Conservation (phyloP, 2,329 filamentous ascomycete species). For the Hymenoscyphus fraxineus region DNA sequence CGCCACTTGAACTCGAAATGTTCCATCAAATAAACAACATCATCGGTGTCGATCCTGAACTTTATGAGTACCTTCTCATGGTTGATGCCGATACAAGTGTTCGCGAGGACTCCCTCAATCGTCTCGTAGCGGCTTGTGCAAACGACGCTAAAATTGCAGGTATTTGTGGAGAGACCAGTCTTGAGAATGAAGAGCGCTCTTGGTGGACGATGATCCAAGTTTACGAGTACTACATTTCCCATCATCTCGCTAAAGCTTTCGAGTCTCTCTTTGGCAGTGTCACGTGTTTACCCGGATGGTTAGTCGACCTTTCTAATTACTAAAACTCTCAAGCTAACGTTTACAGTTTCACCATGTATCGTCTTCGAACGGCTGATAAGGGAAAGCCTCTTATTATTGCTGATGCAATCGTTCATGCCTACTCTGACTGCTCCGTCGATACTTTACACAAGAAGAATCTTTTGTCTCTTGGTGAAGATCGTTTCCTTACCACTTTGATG, state of each 20-base stretch:
- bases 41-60: slow-evolving; percentile 93
- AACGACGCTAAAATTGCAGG: slow-evolving; percentile 95
- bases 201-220: slow-evolving; percentile 99
- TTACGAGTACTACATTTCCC: slow-evolving; percentile 99
- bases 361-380: slow-evolving; percentile 86
- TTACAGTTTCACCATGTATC: slow-evolving; percentile 95
- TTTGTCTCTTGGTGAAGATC: slow-evolving; percentile 90
- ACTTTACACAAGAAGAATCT: slow-evolving; percentile 95
- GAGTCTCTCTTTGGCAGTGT: slow-evolving; percentile 97
- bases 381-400: slow-evolving; percentile 93
- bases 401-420: slow-evolving; percentile 82
- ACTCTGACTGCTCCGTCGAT: slow-evolving; percentile 83
- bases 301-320: slow-evolving; percentile 39
- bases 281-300: slow-evolving; percentile 98
- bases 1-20: slow-evolving; percentile 92
- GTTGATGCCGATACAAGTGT: slow-evolving; percentile 97
- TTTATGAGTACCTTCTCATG: slow-evolving; percentile 97
- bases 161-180: slow-evolving; percentile 93
- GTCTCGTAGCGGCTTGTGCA: slow-evolving; percentile 85
- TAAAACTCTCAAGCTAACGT: slow-evolving; percentile 36
- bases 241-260: slow-evolving; percentile 94
- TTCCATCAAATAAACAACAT: slow-evolving; percentile 99
- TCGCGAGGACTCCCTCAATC: slow-evolving; percentile 84
- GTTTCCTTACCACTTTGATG: slow-evolving; percentile 95
- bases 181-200: slow-evolving; percentile 90